Evolutionary conservation across 805 yeast species (phyloP).

Genomic region (Saitoella complicata): DNA sequence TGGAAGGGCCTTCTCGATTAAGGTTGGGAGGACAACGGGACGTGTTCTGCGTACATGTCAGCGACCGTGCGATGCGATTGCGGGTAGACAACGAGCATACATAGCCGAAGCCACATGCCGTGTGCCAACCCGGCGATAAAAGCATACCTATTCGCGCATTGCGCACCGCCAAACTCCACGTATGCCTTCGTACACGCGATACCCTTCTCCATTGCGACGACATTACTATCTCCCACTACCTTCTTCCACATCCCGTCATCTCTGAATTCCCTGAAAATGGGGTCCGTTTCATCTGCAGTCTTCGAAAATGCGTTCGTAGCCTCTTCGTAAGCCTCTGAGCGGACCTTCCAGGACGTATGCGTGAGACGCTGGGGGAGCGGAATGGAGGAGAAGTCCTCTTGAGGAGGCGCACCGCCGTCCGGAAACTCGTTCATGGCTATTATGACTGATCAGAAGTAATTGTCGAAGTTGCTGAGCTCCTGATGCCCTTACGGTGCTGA

Average conservation of each 20-base stretch:
- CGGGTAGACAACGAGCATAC: background rate
- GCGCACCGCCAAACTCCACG: conserved; percentile 19
- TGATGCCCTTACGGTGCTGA: no score
- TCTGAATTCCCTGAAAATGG: conserved; percentile 35
- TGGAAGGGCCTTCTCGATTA: conserved; percentile 70
- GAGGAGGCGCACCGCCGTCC: no score
- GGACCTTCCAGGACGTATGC: conserved; percentile 72
- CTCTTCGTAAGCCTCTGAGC: conserved; percentile 66
- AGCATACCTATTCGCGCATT: background rate
- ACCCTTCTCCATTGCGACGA: conserved; percentile 79
- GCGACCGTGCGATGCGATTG: background rate
- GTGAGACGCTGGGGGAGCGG: conserved; percentile 50
- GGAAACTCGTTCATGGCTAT: no score
- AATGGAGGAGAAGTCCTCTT: conserved; percentile 44
- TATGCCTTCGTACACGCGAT: conserved; percentile 41
- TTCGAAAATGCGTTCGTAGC: conserved; percentile 33
- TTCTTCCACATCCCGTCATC: conserved; percentile 37
- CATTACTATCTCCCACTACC: conserved; percentile 63
- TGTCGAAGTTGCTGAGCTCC: no score
- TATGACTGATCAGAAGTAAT: no score
- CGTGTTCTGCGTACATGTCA: conserved; percentile 20
- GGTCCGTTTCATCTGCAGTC: conserved; percentile 41
- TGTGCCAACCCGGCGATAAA: conserved; percentile 14
- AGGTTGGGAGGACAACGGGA: conserved; percentile 21
- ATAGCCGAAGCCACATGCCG: conserved; percentile 9